Evolutionary conservation across 2,329 filamentous ascomycete species (phyloP).

Genomic region (Cryphonectria japonica): DNA sequence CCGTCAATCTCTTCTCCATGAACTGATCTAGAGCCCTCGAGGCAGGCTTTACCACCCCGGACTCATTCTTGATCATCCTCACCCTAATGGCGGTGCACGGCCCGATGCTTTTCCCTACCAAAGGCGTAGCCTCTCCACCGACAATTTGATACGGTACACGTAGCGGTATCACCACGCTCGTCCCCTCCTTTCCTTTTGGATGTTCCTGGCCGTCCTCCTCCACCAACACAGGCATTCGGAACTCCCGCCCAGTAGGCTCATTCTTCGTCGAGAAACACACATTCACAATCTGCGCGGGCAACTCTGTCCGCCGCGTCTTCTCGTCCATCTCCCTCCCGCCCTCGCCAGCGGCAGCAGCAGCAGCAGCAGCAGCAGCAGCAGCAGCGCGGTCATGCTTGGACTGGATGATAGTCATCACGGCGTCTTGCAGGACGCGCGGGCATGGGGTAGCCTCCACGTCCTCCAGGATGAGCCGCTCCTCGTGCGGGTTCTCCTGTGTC

Average conservation of each 20-base stretch:
- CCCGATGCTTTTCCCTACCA: neutral
- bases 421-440: conserved; percentile 19
- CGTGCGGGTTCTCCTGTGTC: conserved; percentile 27
- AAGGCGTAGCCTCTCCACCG: conserved; percentile 10
- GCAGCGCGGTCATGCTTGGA: conserved; percentile 3
- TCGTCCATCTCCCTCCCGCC: neutral
- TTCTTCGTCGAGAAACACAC: conserved; percentile 24
- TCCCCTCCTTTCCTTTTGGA: neutral
- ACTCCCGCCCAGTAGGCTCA: neutral
- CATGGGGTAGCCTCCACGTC: conserved; percentile 36
- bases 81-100: conserved; percentile 33
- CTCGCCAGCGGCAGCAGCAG: neutral
- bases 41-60: conserved; percentile 37
- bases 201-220: neutral
- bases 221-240: conserved; percentile 26
- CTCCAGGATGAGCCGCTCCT: conserved; percentile 47
- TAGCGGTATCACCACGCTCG: conserved; percentile 31
- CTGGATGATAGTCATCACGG: conserved; percentile 12
- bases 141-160: conserved; percentile 22
- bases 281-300: conserved; percentile 17
- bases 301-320: neutral
- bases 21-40: conserved; percentile 34
- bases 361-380: neutral
- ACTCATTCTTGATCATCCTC: conserved; percentile 41
- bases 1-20: conserved; percentile 16